phyloP scores from a whole-genome alignment of 495 filamentous ascomycete species.

The Podospora comata region DNA sequence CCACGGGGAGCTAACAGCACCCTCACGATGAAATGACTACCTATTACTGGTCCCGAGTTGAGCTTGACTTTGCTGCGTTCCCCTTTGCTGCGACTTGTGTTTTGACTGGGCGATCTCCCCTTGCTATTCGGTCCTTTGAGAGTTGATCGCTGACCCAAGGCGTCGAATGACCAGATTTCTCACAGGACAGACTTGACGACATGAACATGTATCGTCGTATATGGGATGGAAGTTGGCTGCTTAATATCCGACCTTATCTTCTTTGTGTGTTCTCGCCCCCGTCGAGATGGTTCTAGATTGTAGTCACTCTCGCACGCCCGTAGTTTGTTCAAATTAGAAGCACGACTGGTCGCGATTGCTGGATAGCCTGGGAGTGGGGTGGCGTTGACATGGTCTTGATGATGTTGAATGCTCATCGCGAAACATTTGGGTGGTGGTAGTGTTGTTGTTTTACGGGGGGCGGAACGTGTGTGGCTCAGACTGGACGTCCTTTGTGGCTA shows the following conservation, averaged over 20 bases:
- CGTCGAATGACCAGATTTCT: not conserved
- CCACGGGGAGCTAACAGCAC: constrained; percentile 9
- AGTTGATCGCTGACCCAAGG: not conserved
- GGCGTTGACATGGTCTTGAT: no score
- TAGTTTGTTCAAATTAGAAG: no score
- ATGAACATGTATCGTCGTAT: not conserved
- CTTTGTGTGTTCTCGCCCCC: no score
- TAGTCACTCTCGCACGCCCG: not conserved
- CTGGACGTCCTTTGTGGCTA: no score
- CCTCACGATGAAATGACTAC: not conserved
- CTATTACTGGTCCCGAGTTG: not conserved
- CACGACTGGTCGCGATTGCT: no score
- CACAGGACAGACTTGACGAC: not conserved
- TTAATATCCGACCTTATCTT: not conserved
- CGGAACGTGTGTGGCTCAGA: no score
- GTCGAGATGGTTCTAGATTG: not conserved
- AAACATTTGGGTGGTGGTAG: no score
- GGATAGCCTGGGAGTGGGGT: no score
- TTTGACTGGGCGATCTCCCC: not conserved
- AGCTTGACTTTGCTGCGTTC: not conserved
- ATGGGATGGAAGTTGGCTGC: not conserved
- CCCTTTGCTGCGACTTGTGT: not conserved
- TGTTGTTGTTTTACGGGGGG: no score
- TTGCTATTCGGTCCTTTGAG: not conserved
- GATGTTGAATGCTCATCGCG: no score